Base-by-base conservation (phyloP, 306 rosid genomes). In the Glycyrrhiza uralensis region DNA sequence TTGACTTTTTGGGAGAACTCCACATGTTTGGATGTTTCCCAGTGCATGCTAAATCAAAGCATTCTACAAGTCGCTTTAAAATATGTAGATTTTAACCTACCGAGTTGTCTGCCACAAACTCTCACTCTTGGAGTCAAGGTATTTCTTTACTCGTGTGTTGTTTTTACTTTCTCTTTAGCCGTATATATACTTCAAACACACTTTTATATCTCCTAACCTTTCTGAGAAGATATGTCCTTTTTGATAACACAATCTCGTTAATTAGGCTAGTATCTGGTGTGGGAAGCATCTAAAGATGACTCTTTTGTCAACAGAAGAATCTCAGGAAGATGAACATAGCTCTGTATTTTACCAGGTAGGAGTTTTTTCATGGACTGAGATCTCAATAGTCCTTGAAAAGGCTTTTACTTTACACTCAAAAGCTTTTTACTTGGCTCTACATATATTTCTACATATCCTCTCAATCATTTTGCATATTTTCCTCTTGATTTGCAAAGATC, bases 251-350 rank as follows among this genome's bases (percentile, higher is more conserved):
- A 10, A 50, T 57, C 46, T 59, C 46, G 26, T 54, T 67, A 5
- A 30, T 67, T 72, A 92, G 98, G 97, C 94, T 36, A 85, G 80
- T 82, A 66, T 77, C 62, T 93, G 97, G 98, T 86, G 94, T 67
- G 85, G 77, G 63, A 93, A 93, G 84, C 97, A 93, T 85, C 72
- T 90, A 70, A 83, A 87, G 80, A 89, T 91, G 98, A 86, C 89
- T 51, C 89, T 93, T 45, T 80, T 93, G 91, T 87, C 94, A 5
- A 74, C 84, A 18, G 86, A 82, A 89, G 98, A 83, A 12, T 93
- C 96, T 69, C 87, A 89, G 76, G 98, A 89, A 57, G 94, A 89
- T 24, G 97, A 91, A 76, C 98, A 93, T 49, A 49, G 66, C 67
- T 66, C 77, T 57, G 67, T 80, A 54, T 93, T 93, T 85, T 91